Base-by-base conservation (phyloP, 1,284 basidiomycete species). In the Athelia psychrophila region DNA sequence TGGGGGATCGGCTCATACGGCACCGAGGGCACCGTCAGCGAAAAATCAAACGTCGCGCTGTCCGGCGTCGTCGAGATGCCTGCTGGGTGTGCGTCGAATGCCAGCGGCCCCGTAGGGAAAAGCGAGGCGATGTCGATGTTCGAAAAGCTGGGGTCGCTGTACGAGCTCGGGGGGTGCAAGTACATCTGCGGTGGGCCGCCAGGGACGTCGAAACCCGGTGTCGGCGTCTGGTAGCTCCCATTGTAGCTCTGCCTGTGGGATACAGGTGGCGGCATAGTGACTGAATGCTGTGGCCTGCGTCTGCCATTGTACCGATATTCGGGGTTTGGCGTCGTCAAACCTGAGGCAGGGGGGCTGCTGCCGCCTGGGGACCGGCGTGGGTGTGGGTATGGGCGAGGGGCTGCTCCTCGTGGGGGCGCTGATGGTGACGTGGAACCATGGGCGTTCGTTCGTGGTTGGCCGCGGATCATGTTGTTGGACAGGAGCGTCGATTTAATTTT, bases 401-500 rank as follows among this genome's bases (percentile, higher is more conserved):
- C 36, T 27, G 52, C 30, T 52, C 56, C 45, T 60, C 64, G 54
- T 63, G 58, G 46, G 16, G 18, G 47, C 36, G n/a, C 57, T 24
- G 64, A 54, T 23, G 67, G 58, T 50, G 59, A 58, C 27, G 63
- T 57, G 20, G 71, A 67, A 51, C 72, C 69, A 49, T 77, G 64
- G 51, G 78, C 70, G 30, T 78, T 74, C 33, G 83, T 70, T 22
- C 86, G 81, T 18, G 87, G 88, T 63, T 89, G 87, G 33, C 88
- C 88, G 40, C 88, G 84, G 59, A 91, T 90, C 65, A 88, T 79
- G 54, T 87, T 88, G 50, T 81, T 83, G 56, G 83, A 76, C 46
- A 84, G 85, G 51, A 91, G 76, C 63, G 88, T 84, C 42, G 85
- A 81, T 67, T 91, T 91, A 68, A 91, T 91, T 53, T 81, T 78